These are phyloP conservation scores for Coleophoma cylindrospora DNA, from an alignment of 2,329 filamentous ascomycete genomes.

Conservation along the genomic window DNA sequence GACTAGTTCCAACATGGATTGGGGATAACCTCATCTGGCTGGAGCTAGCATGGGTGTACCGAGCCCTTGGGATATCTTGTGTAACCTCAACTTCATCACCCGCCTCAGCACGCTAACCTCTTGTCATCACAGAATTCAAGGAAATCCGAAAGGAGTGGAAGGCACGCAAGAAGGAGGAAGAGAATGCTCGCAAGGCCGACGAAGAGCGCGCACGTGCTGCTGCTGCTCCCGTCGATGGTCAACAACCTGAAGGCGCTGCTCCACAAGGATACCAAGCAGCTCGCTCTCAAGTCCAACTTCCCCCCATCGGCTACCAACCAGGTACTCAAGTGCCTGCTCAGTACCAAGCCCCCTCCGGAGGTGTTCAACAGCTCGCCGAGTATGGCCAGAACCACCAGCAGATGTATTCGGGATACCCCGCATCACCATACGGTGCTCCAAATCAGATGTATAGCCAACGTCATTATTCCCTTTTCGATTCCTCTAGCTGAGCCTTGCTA, in stretches of 20 bases:
- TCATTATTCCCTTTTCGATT: conserved; percentile 29
- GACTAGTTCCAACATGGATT: conserved; percentile 46
- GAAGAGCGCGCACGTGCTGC: conserved; percentile 75
- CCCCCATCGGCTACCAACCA: conserved; percentile 70
- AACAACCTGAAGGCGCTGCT: conserved; percentile 45
- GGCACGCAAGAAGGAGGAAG: conserved; percentile 98
- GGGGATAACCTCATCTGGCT: conserved; percentile 23
- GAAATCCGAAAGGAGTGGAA: conserved; percentile 99
- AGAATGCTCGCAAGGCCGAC: conserved; percentile 80
- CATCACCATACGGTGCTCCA: conserved; percentile 47
- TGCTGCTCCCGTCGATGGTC: conserved; percentile 45
- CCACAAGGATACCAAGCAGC: conserved; percentile 40
- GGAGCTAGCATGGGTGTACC: conserved; percentile 38
- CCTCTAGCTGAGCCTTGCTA: conserved; percentile 12
- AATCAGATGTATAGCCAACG: conserved; percentile 57
- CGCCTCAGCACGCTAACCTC: conserved; percentile 18
- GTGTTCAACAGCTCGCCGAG: conserved; percentile 51
- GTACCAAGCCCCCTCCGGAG: conserved; percentile 58
- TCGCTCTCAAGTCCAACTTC: conserved; percentile 59
- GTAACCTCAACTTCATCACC: conserved; percentile 13
- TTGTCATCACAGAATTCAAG: conserved; percentile 74
- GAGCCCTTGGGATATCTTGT: conserved; percentile 22
- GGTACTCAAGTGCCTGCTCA: conserved; percentile 50
- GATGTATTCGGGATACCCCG: conserved; percentile 53
- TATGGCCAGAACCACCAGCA: conserved; percentile 41